Evolutionary conservation across 2,329 filamentous ascomycete species (phyloP).

Genomic region (Teratosphaeria epicoccoides): DNA sequence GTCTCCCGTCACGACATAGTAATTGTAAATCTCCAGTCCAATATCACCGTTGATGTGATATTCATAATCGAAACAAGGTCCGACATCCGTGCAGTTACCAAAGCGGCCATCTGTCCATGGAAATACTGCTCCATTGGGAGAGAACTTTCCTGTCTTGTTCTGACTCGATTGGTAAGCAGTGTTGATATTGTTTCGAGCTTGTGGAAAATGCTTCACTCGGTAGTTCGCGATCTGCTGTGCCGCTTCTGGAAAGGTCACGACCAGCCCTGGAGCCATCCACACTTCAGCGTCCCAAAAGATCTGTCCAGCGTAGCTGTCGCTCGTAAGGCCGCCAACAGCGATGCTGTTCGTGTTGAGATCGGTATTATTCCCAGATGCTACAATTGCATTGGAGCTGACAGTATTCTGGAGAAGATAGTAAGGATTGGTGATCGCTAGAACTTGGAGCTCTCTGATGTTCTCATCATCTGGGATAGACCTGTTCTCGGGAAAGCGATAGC

Average conservation of each 20-base stretch:
- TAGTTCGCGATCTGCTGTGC: slow-evolving; percentile 56
- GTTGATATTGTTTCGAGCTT: slow-evolving; percentile 51
- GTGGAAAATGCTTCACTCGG: slow-evolving; percentile 46
- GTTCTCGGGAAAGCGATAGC: slow-evolving; percentile 46
- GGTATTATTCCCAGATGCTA: slow-evolving; percentile 37
- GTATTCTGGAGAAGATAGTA: slow-evolving; percentile 49
- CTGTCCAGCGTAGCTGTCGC: slow-evolving; percentile 52
- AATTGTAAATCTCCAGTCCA: slow-evolving; percentile 50
- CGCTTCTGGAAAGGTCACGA: slow-evolving; percentile 51
- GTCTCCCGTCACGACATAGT: slow-evolving; percentile 51
- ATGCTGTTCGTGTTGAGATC: slow-evolving; percentile 52
- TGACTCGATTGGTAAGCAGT: slow-evolving; percentile 48
- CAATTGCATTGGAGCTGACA: slow-evolving; percentile 44
- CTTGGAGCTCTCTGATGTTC: slow-evolving; percentile 47
- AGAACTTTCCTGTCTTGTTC: slow-evolving; percentile 47
- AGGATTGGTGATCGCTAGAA: slow-evolving; percentile 44
- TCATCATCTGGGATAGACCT: slow-evolving; percentile 48
- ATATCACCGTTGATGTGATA: slow-evolving; percentile 65
- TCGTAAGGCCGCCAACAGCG: slow-evolving; percentile 56
- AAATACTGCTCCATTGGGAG: slow-evolving; percentile 49
- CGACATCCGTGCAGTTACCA: slow-evolving; percentile 56
- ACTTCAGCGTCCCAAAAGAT: slow-evolving; percentile 50
- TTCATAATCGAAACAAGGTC: slow-evolving; percentile 58
- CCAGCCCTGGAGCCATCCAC: slow-evolving; percentile 59
- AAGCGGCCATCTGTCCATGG: slow-evolving; percentile 58